These are phyloP conservation scores for Laburnicola sp. DNA, from an alignment of 2,329 filamentous ascomycete species.

Conservation along the genomic window DNA sequence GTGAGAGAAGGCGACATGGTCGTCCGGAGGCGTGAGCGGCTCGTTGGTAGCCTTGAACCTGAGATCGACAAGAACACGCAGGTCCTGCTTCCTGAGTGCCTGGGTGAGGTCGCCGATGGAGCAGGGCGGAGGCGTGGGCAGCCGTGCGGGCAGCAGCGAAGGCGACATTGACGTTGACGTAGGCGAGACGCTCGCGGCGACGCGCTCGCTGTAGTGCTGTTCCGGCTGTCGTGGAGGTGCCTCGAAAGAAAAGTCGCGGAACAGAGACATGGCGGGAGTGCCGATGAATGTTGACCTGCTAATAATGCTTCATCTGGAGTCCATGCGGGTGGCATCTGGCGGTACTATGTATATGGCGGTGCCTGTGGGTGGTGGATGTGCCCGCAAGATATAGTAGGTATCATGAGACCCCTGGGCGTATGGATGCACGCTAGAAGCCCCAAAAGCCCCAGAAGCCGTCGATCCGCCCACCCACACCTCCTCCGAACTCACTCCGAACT, in stretches of 20 bases:
- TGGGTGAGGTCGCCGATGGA: conserved; percentile 43
- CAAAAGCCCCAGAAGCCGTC: background rate
- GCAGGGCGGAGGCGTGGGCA: conserved; percentile 35
- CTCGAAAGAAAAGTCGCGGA: conserved; percentile 47
- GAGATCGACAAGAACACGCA: conserved; percentile 31
- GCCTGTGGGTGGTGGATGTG: no score
- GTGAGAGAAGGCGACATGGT: conserved; percentile 21
- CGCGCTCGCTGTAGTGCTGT: conserved; percentile 32
- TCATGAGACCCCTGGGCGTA: no score
- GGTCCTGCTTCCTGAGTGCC: conserved; percentile 38
- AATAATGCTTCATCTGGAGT: background rate
- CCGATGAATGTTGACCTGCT: background rate
- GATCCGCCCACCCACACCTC: background rate
- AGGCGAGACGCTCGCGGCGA: conserved; percentile 40
- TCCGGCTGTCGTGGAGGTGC: conserved; percentile 35
- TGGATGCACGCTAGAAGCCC: background rate
- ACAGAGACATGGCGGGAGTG: conserved; percentile 29
- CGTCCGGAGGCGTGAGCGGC: conserved; percentile 32
- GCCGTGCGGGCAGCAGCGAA: conserved; percentile 16
- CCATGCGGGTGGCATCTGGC: background rate
- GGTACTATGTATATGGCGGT: conserved; percentile 5
- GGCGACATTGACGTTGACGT: conserved; percentile 26
- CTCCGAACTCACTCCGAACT: background rate
- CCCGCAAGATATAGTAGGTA: no score
- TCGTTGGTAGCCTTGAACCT: conserved; percentile 14